Evolutionary conservation across 805 yeast species (phyloP), one percentile per base, ranked within the genome.

Genomic region (Maudiozyma saulgeensis): DNA sequence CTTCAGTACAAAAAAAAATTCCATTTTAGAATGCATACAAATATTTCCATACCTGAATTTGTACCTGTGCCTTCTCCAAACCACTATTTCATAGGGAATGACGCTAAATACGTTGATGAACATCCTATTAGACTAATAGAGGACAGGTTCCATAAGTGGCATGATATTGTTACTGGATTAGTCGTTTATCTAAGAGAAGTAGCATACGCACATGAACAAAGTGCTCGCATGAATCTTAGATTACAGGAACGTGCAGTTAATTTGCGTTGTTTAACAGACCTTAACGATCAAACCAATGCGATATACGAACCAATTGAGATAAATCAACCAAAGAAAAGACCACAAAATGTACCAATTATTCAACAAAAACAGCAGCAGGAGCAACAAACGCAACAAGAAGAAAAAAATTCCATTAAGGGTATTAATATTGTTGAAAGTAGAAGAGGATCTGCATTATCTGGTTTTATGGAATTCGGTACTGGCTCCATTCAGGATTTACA

Each of bases 71-170:
- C 38, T n/a, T 19, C 18, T 15, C 9, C 16, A 35, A 19, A 35
- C 11, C 11, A 15, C 4, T 35, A 35, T 35, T 35, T 19, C 16
- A 35, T 9, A 15, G 38, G 18, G 11, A 35, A 15, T 35, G 53
- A 49, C 38, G 35, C 23, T n/a, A 35, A 31, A 9, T 50, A 40
- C 46, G 65, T 63, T 7, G 59, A 61, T 35, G 69, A 65, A 46
- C 63, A 76, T 55, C 96, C 96, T 34, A 87, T 95, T 3, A 95
- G 87, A 51, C 75, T 84, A 8, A 71, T 87, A 53, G 87, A 90
- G n/a, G 76, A 79, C 41, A 70, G 96, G 53, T 87, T 87, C 64
- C 76, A 79, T 49, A 81, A 88, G 9, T 87, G 95, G 93, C 72
- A 93, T 47, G 75, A 78, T 48, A 79, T 87, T 48, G 76, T 87